Evolutionary conservation across 139 green algal genomes (phyloP).

Genomic region (Eudorina sp.): DNA sequence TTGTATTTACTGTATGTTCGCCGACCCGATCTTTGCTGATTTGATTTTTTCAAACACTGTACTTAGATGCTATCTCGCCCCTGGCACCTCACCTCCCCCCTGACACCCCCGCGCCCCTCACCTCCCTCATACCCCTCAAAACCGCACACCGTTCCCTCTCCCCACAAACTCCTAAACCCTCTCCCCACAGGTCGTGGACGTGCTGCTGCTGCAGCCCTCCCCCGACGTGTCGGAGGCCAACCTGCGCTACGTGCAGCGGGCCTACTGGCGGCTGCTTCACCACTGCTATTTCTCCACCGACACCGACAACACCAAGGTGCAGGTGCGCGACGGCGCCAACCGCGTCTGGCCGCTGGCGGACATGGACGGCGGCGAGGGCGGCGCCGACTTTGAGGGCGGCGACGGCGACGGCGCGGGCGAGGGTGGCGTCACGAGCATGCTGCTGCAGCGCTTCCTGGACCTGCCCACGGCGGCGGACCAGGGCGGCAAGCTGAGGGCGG

Average conservation of each 20-base stretch:
- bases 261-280: constrained; percentile 51
- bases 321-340: constrained; percentile 45
- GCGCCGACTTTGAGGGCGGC: not conserved
- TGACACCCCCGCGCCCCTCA: not conserved
- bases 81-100: too few species aligned
- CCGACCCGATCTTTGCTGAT: too few species aligned
- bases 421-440: not conserved
- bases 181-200: constrained; percentile 25
- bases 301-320: constrained; percentile 53
- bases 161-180: not conserved
- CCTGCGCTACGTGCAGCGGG: constrained; percentile 45
- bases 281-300: constrained; percentile 52
- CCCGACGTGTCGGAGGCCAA: not conserved
- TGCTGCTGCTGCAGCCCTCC: constrained; percentile 41
- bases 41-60: too few species aligned
- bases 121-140: not conserved
- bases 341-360: constrained; percentile 41
- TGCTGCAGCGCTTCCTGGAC: constrained; percentile 45
- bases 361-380: not conserved
- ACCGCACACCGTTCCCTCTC: not conserved
- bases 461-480: not conserved
- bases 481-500: not conserved
- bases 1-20: too few species aligned
- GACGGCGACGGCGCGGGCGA: not conserved
- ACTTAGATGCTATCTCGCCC: too few species aligned